Percentiles rank a stretch among this genome's conserved stretches.
Conservation (phyloP, 371 early-diverging fungal species). For the Actinomortierella wolfii region DNA sequence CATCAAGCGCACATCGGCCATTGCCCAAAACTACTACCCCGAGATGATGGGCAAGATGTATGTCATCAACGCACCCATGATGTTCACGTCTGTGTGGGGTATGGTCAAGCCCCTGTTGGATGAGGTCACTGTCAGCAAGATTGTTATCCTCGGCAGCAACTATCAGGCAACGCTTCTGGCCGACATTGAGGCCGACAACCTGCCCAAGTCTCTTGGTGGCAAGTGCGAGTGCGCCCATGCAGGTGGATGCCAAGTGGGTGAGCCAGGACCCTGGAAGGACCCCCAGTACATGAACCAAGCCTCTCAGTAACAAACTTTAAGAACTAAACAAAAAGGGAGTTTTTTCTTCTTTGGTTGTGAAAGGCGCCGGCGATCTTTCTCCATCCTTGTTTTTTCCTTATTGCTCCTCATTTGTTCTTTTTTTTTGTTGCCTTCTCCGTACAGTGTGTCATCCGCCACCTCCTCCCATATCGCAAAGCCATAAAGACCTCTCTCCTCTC, state of each 20-base stretch:
- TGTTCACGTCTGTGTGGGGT: constrained; percentile 73
- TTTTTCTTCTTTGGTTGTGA: too few species aligned
- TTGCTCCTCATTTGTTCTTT: too few species aligned
- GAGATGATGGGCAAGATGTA: constrained; percentile 78
- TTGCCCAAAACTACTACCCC: constrained; percentile 81
- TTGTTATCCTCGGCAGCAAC: constrained; percentile 57
- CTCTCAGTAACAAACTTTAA: too few species aligned
- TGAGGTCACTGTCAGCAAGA: constrained; percentile 74
- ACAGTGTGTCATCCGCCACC: too few species aligned
- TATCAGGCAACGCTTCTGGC: constrained; percentile 61
- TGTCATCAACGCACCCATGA: constrained; percentile 75
- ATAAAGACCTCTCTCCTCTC: too few species aligned
- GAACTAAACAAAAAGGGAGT: too few species aligned
- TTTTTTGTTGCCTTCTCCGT: too few species aligned
- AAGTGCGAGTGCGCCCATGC: constrained; percentile 53
- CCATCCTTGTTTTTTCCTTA: too few species aligned
- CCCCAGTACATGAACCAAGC: constrained; percentile 20
- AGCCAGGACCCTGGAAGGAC: constrained; percentile 59
- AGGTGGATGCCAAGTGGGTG: constrained; percentile 54
- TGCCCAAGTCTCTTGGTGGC: constrained; percentile 67
- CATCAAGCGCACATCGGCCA: constrained; percentile 63
- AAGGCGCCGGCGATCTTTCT: too few species aligned
- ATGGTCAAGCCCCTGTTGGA: constrained; percentile 73
- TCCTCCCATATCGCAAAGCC: too few species aligned
- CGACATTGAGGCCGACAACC: constrained; percentile 58